Conservation (phyloP, 345 rosid species). For the Dipteronia dyeriana region DNA sequence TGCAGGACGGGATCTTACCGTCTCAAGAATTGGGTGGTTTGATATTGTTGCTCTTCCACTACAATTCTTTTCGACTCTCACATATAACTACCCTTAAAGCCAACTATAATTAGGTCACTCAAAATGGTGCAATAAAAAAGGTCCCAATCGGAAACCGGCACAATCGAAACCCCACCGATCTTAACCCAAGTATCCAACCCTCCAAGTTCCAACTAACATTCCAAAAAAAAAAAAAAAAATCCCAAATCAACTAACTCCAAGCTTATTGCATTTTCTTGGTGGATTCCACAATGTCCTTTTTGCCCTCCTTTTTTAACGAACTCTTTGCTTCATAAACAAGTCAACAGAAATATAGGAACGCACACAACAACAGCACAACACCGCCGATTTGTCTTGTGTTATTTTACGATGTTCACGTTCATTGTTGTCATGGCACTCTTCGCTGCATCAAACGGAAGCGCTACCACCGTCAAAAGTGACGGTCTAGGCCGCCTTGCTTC, state of each 20-base stretch:
- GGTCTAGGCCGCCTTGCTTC: slow-evolving; percentile 55
- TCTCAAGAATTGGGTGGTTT: too few relatives aligned
- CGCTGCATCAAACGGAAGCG: neutral
- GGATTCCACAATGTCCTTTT: slow-evolving; percentile 4
- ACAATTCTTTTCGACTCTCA: too few relatives aligned
- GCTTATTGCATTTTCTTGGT: neutral
- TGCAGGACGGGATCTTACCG: too few relatives aligned
- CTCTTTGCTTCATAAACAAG: neutral
- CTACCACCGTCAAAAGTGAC: neutral
- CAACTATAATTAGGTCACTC: too few relatives aligned
- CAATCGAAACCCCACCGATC: too few relatives aligned
- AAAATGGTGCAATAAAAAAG: too few relatives aligned
- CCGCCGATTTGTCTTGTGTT: neutral
- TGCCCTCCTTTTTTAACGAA: neutral
- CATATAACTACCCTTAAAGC: too few relatives aligned
- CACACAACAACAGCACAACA: neutral
- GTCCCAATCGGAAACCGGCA: neutral
- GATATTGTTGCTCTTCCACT: too few relatives aligned
- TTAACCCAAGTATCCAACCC: neutral
- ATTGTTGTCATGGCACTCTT: neutral
- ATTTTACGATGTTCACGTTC: neutral
- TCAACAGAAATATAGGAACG: neutral
- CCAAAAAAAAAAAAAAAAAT: neutral
- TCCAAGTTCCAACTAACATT: neutral
- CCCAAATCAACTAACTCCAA: neutral